Evolutionary conservation across 1,284 basidiomycete genomes (phyloP).

Genomic region (Pholiota adiposa): DNA sequence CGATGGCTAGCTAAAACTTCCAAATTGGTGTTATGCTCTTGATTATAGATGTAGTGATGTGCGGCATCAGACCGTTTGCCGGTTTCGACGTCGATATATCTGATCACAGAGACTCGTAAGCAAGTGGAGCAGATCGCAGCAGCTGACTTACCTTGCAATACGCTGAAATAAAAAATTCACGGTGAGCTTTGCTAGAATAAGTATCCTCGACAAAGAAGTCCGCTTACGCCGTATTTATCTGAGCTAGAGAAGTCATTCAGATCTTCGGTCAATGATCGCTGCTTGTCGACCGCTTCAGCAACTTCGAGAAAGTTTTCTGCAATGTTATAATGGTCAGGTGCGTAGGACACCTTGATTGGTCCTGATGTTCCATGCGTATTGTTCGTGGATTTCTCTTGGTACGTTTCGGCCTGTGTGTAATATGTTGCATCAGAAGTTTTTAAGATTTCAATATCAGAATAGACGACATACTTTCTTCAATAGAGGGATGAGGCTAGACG

Average conservation of each 20-base stretch:
- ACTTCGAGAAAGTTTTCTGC: slow-evolving; percentile 51
- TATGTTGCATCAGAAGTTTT: not conserved
- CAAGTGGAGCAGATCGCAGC: not conserved
- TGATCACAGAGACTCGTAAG: slow-evolving; percentile 19
- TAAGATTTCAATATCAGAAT: not conserved
- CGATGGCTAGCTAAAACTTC: slow-evolving; percentile 41
- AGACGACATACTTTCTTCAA: slow-evolving; percentile 47
- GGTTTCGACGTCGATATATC: slow-evolving; percentile 53
- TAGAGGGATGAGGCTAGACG: slow-evolving; percentile 52
- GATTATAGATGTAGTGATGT: slow-evolving; percentile 63
- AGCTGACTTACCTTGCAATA: slow-evolving; percentile 39
- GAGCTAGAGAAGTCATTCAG: slow-evolving; percentile 44
- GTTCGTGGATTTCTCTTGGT: slow-evolving; percentile 37
- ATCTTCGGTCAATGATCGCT: slow-evolving; percentile 44
- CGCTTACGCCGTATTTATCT: slow-evolving; percentile 50
- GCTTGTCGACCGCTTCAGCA: slow-evolving; percentile 48
- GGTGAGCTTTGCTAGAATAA: too few relatives aligned
- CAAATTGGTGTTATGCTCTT: slow-evolving; percentile 46
- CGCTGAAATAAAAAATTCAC: slow-evolving; percentile 31
- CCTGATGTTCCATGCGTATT: slow-evolving; percentile 55
- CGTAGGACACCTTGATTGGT: slow-evolving; percentile 54
- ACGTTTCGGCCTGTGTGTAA: slow-evolving; percentile 52
- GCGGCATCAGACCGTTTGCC: slow-evolving; percentile 64
- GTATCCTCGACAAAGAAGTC: too few relatives aligned
- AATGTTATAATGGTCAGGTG: slow-evolving; percentile 38